Conservation (phyloP, 495 filamentous ascomycete genomes). For the Elasticomyces elasticus region DNA sequence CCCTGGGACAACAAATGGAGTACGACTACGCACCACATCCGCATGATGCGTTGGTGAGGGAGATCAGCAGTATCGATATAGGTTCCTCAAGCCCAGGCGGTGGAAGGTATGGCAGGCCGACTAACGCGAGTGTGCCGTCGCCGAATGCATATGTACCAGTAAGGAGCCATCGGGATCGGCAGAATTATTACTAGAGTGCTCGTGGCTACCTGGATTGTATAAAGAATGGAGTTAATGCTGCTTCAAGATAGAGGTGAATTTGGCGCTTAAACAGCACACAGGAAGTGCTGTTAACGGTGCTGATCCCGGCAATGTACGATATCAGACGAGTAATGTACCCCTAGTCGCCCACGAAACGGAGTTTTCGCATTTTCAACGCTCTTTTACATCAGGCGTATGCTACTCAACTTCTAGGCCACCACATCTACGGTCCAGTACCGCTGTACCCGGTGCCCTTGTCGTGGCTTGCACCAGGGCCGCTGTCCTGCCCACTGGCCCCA, state of each 20-base stretch:
- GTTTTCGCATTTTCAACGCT: no score
- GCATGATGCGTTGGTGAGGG: constrained; percentile 56
- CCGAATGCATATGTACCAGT: constrained; percentile 20
- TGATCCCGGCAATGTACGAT: no score
- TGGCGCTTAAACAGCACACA: no score
- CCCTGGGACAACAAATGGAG: constrained; percentile 4
- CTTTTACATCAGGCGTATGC: neutral
- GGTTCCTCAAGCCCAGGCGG: constrained; percentile 34
- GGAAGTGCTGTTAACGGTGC: no score
- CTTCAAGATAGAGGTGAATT: no score
- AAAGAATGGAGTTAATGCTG: no score
- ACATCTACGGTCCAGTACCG: neutral
- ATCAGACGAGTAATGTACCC: no score
- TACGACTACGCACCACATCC: constrained; percentile 28
- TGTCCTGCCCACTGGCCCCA: neutral
- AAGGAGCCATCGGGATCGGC: constrained; percentile 18
- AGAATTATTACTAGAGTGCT: constrained; percentile 11
- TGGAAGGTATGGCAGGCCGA: neutral
- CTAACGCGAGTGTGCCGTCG: constrained; percentile 5
- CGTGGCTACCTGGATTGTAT: no score
- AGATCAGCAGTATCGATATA: constrained; percentile 76
- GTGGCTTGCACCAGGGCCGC: neutral
- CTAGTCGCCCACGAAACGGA: no score
- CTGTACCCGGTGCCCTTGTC: neutral
- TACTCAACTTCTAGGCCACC: neutral